Percentiles rank a stretch among this genome's conserved stretches.
These are phyloP conservation scores for Fusarium concolor DNA, from an alignment of 2,329 filamentous ascomycete genomes.

Conservation along the genomic window DNA sequence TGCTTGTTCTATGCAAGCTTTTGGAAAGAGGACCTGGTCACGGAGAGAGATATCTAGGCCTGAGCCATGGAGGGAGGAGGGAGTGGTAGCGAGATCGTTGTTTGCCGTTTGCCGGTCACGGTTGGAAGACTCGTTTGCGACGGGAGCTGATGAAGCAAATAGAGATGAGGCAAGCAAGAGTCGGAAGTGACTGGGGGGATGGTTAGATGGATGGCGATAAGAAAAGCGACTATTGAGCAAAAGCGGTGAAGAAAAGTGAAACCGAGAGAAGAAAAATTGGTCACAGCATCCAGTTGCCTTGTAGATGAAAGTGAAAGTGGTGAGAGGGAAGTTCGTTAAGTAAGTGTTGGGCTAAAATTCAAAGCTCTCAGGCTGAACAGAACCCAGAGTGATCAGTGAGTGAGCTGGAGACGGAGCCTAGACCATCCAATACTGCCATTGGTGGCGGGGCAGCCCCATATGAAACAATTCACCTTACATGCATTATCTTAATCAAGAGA, in stretches of 20 bases:
- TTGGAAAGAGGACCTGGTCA: slow-evolving; percentile 27
- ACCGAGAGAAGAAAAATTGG: slow-evolving; percentile 16
- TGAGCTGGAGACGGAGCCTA: slow-evolving; percentile 19
- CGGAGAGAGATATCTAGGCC: slow-evolving; percentile 24
- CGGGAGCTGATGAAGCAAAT: slow-evolving; percentile 19
- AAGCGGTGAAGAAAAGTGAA: slow-evolving; percentile 14
- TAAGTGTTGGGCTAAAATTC: slow-evolving; percentile 41
- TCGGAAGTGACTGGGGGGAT: not conserved
- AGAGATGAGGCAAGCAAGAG: slow-evolving; percentile 14
- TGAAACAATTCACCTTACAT: slow-evolving; percentile 33
- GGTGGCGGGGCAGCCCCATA: slow-evolving; percentile 25
- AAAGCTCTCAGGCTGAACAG: slow-evolving; percentile 39
- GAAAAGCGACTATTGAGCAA: slow-evolving; percentile 15
- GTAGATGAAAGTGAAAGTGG: slow-evolving; percentile 19
- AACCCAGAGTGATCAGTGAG: slow-evolving; percentile 30
- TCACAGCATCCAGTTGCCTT: slow-evolving; percentile 28
- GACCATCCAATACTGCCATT: slow-evolving; percentile 9
- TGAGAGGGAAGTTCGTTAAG: slow-evolving; percentile 21
- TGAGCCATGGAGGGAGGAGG: slow-evolving; percentile 35
- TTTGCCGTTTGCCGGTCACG: slow-evolving; percentile 24
- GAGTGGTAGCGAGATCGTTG: slow-evolving; percentile 2
- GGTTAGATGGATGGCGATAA: slow-evolving; percentile 4
- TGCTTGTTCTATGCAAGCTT: slow-evolving; percentile 38
- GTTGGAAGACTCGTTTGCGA: slow-evolving; percentile 31
- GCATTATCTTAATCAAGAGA: no score